phyloP scores from a whole-genome alignment of 306 rosid species.

The Boehmeria nivea region DNA sequence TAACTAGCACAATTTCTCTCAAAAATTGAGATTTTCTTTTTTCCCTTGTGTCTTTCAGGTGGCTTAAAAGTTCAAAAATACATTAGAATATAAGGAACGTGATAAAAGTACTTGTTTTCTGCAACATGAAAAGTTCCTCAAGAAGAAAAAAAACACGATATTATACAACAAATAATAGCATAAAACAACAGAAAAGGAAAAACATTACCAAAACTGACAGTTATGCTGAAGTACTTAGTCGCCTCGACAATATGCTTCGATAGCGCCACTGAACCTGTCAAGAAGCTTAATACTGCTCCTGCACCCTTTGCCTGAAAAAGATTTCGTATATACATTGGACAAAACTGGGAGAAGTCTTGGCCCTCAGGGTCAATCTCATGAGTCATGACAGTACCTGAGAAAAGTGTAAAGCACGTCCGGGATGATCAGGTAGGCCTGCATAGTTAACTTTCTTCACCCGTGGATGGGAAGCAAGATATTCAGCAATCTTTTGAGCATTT shows the following conservation, averaged over 20 bases:
- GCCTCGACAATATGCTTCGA: conserved; percentile 87
- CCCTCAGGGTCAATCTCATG: too few relatives aligned
- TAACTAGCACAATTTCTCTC: too few relatives aligned
- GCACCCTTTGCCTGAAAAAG: conserved; percentile 80
- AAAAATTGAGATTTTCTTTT: too few relatives aligned
- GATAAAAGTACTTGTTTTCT: too few relatives aligned
- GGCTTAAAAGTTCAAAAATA: not conserved
- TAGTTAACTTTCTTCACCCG: conserved; percentile 69
- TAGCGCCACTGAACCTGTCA: conserved; percentile 73
- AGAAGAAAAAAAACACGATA: not conserved
- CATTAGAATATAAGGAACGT: too few relatives aligned
- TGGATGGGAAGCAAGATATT: conserved; percentile 76
- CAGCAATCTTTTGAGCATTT: conserved; percentile 90
- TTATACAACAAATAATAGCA: not conserved
- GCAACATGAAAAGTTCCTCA: too few relatives aligned
- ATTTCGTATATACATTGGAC: conserved; percentile 10
- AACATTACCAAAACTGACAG: conserved; percentile 86
- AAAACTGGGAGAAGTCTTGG: too few relatives aligned
- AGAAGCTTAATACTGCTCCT: conserved; percentile 86
- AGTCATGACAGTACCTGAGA: conserved; percentile 65
- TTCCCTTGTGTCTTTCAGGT: too few relatives aligned
- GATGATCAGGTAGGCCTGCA: conserved; percentile 72
- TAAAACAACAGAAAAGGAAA: not conserved
- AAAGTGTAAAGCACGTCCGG: conserved; percentile 69
- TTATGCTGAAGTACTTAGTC: conserved; percentile 80